Evolutionary conservation across 192 early-diverging fungal species (phyloP).

Genomic region (Phlyctochytrium arcticum): DNA sequence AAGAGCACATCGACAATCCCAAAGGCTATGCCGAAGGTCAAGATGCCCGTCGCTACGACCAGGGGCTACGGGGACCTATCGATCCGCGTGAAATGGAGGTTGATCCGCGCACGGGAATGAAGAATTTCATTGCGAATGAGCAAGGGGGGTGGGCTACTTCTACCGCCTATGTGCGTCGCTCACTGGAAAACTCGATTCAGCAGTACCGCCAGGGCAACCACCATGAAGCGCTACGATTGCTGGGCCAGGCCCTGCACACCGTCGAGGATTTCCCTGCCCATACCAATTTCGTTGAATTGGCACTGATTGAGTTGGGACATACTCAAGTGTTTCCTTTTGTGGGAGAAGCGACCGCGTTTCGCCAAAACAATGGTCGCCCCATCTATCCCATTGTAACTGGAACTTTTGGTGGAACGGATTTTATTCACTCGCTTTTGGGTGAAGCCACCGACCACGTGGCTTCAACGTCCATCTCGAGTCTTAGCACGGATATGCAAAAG

Average conservation of each 20-base stretch:
- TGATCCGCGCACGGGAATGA: slow-evolving; percentile 21
- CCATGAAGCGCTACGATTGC: slow-evolving; percentile 18
- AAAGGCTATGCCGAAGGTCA: slow-evolving; percentile 23
- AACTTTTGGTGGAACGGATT: slow-evolving; percentile 26
- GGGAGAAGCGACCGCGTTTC: slow-evolving; percentile 22
- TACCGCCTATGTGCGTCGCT: slow-evolving; percentile 18
- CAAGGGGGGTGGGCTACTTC: slow-evolving; percentile 28
- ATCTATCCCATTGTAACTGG: slow-evolving; percentile 23
- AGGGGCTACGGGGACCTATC: slow-evolving; percentile 15
- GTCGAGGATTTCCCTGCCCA: slow-evolving; percentile 28
- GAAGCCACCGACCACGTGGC: slow-evolving; percentile 26
- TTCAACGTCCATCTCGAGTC: background rate
- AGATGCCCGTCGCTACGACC: slow-evolving; percentile 22
- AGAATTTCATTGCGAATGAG: slow-evolving; percentile 29
- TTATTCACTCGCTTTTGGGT: slow-evolving; percentile 19
- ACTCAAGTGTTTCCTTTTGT: slow-evolving; percentile 25
- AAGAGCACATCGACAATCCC: slow-evolving; percentile 32
- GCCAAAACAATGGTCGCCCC: background rate
- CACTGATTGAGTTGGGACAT: slow-evolving; percentile 21
- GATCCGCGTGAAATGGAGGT: slow-evolving; percentile 19
- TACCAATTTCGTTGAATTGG: slow-evolving; percentile 23
- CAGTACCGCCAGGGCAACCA: slow-evolving; percentile 1
- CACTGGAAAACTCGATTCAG: slow-evolving; percentile 10
- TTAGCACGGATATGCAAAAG: background rate
- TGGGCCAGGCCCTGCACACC: slow-evolving; percentile 24